Conservation (phyloP, 352 stramenopile species). For the Phytophthora megakarya region DNA sequence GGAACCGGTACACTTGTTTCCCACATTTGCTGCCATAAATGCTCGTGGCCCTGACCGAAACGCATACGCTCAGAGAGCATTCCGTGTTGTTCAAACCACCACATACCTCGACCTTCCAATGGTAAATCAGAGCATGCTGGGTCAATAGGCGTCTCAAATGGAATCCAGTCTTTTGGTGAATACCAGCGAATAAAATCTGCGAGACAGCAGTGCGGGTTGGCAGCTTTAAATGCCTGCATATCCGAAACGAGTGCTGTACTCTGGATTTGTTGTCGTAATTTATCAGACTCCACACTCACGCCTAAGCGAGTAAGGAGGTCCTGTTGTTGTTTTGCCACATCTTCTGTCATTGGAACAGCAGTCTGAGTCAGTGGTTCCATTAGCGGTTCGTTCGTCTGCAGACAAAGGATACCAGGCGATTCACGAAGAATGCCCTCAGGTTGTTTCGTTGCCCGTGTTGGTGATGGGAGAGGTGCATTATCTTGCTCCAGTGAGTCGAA, state of each 20-base stretch:
- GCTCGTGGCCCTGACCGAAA: constrained; percentile 37
- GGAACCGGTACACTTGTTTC: constrained; percentile 52
- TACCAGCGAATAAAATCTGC: constrained; percentile 88
- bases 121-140: constrained; percentile 35
- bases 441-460: background rate
- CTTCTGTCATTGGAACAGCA: constrained; percentile 75
- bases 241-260: constrained; percentile 75
- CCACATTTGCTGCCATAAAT: constrained; percentile 85
- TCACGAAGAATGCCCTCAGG: constrained; percentile 45
- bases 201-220: constrained; percentile 67
- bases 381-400: constrained; percentile 53
- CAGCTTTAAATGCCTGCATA: constrained; percentile 88
- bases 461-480: constrained; percentile 23
- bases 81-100: constrained; percentile 72
- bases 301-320: constrained; percentile 73
- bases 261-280: constrained; percentile 77
- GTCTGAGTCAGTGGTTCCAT: constrained; percentile 74
- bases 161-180: constrained; percentile 82
- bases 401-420: constrained; percentile 41
- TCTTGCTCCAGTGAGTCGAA: constrained; percentile 79
- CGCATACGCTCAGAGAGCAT: constrained; percentile 82
- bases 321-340: constrained; percentile 78
- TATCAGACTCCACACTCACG: constrained; percentile 63
- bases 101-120: constrained; percentile 48
- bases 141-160: constrained; percentile 39